Evolutionary conservation across 75 land plant species (phyloP).

Genomic region (Pseudotsuga menziesii): DNA sequence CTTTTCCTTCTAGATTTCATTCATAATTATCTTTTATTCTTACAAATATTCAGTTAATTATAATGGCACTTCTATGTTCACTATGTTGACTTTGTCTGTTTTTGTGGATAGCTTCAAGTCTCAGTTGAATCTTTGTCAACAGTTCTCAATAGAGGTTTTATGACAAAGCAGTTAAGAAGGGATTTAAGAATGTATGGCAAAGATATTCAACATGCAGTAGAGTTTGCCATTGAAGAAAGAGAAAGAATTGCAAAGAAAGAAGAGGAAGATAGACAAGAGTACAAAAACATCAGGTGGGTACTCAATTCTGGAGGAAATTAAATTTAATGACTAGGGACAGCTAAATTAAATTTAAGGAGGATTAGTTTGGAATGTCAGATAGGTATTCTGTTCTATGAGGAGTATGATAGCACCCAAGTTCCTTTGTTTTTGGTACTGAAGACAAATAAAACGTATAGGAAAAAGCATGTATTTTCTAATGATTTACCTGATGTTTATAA

Average conservation of each 20-base stretch:
- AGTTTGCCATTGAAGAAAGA: constrained; percentile 77
- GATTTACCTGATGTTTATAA: background rate
- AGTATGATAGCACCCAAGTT: background rate
- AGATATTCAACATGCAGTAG: constrained; percentile 65
- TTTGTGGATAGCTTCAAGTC: constrained; percentile 65
- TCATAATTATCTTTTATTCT: background rate
- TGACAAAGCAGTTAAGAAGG: constrained; percentile 51
- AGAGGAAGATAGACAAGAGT: constrained; percentile 48
- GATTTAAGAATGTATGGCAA: constrained; percentile 78
- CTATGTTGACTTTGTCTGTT: background rate
- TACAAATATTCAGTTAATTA: background rate
- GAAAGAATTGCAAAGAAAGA: constrained; percentile 27
- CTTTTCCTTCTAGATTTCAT: background rate
- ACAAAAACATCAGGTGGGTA: constrained; percentile 49
- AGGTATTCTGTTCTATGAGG: background rate
- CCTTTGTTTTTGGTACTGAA: too few species aligned
- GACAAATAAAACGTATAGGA: background rate
- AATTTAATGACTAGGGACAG: background rate
- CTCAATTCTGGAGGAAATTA: background rate
- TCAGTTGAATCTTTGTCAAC: constrained; percentile 80
- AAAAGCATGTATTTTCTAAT: background rate
- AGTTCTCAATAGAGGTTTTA: constrained; percentile 84
- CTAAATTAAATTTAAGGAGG: background rate
- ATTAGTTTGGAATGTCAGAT: background rate
- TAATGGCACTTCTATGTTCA: background rate